These are phyloP conservation scores for Xylaria polymorpha DNA, from an alignment of 2,329 filamentous ascomycete genomes.

Conservation along the genomic window DNA sequence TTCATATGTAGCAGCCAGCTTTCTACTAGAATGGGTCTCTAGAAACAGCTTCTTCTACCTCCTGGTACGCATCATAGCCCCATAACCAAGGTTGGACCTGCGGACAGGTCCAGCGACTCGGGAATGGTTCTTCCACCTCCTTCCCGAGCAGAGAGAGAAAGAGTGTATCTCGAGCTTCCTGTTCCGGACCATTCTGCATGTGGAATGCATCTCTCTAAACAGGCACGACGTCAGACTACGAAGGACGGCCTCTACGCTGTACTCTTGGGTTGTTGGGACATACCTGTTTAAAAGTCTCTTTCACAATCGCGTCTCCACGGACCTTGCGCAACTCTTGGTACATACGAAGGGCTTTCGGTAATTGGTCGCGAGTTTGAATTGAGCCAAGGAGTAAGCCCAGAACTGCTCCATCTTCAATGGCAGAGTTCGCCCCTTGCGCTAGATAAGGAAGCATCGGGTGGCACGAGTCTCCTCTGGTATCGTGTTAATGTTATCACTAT, in stretches of 20 bases:
- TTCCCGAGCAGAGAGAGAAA: slow-evolving; percentile 67
- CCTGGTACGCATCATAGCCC: slow-evolving; percentile 70
- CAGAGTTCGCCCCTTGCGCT: slow-evolving; percentile 74
- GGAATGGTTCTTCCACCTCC: slow-evolving; percentile 65
- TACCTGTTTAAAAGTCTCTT: slow-evolving; percentile 68
- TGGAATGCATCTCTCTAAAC: slow-evolving; percentile 63
- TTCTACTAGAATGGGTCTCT: slow-evolving; percentile 41
- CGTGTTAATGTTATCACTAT: slow-evolving; percentile 30
- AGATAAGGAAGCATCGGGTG: slow-evolving; percentile 73
- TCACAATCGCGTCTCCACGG: slow-evolving; percentile 65
- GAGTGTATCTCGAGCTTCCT: slow-evolving; percentile 66
- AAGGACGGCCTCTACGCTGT: too few relatives aligned
- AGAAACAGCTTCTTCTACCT: slow-evolving; percentile 57
- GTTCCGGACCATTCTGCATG: slow-evolving; percentile 65
- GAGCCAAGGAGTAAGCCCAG: slow-evolving; percentile 68
- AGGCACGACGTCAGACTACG: neutral
- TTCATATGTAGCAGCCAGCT: neutral
- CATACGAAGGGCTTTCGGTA: slow-evolving; percentile 57
- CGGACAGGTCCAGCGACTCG: slow-evolving; percentile 72
- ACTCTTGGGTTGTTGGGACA: neutral
- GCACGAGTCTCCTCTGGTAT: slow-evolving; percentile 66
- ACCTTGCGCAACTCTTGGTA: slow-evolving; percentile 62
- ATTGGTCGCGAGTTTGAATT: slow-evolving; percentile 58
- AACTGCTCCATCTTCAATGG: slow-evolving; percentile 75
- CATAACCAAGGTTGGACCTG: slow-evolving; percentile 73